Evolutionary conservation across 225 moss, liverwort and hornwort species (phyloP).

Genomic region (Pseudoscleropodium purum): DNA sequence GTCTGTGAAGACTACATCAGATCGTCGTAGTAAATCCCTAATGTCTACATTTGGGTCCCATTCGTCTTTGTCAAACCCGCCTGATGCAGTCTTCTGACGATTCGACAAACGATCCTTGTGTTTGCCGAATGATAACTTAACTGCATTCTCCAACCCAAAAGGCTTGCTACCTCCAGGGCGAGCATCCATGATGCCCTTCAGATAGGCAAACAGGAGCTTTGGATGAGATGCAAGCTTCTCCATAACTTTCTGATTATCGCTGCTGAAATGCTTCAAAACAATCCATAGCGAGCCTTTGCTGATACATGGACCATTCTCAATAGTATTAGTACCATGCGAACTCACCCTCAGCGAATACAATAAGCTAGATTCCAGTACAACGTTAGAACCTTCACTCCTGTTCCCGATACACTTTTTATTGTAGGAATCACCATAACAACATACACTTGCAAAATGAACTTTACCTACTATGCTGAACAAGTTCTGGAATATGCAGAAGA

Average conservation of each 20-base stretch:
- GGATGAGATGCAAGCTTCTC: slow-evolving; percentile 55
- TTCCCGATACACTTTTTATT: neutral
- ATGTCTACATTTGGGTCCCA: slow-evolving; percentile 52
- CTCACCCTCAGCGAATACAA: neutral
- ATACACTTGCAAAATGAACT: neutral
- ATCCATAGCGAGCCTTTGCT: slow-evolving; percentile 57
- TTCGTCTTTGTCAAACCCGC: slow-evolving; percentile 2
- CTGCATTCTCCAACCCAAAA: slow-evolving; percentile 16
- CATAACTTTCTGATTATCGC: slow-evolving; percentile 52
- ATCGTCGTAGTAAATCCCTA: slow-evolving; percentile 56
- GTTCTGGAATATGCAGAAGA: slow-evolving; percentile 64
- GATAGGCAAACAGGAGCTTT: slow-evolving; percentile 62
- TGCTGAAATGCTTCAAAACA: slow-evolving; percentile 70
- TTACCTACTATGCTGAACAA: slow-evolving; percentile 61
- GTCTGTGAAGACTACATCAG: slow-evolving; percentile 56
- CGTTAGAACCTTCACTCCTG: neutral
- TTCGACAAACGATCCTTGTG: slow-evolving; percentile 11
- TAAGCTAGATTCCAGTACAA: neutral
- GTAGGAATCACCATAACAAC: neutral
- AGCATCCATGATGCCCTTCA: slow-evolving; percentile 84
- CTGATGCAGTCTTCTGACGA: slow-evolving; percentile 1
- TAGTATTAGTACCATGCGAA: neutral
- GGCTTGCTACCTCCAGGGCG: slow-evolving; percentile 45
- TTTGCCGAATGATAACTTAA: slow-evolving; percentile 4
- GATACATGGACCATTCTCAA: slow-evolving; percentile 13